These are phyloP conservation scores for Linnemannia elongata DNA, from an alignment of 192 early-diverging fungal species.

Conservation along the genomic window DNA sequence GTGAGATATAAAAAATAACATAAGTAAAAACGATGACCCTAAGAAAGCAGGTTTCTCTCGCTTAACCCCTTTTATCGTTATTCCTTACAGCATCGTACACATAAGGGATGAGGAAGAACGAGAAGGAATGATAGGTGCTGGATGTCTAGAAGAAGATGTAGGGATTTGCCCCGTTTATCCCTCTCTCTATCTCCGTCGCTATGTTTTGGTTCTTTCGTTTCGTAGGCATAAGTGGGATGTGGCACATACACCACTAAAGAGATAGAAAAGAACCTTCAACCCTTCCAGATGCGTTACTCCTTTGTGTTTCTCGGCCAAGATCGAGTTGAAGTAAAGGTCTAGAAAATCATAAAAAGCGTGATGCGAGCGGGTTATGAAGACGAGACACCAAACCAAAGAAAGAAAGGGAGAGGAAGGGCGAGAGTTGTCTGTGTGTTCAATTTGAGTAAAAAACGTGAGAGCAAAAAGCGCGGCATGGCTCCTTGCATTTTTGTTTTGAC, in stretches of 20 bases:
- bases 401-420: conserved; percentile 20
- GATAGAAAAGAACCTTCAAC: too few species aligned
- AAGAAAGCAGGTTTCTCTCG: not conserved
- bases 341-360: too few species aligned
- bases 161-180: too few species aligned
- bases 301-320: too few species aligned
- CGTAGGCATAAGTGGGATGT: too few species aligned
- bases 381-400: conserved; percentile 5
- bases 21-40: not conserved
- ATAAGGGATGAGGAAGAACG: not conserved
- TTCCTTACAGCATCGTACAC: not conserved
- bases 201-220: too few species aligned
- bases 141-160: not conserved
- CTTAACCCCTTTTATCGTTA: not conserved
- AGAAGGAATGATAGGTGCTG: not conserved
- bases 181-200: too few species aligned
- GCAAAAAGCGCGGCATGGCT: not conserved
- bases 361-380: not conserved
- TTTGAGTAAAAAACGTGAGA: not conserved
- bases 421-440: not conserved
- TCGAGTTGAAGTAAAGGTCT: too few species aligned
- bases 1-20: not conserved
- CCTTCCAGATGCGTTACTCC: too few species aligned
- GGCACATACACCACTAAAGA: too few species aligned
- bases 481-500: not conserved